A percentile compares a stretch with the other conserved stretches of the same genome.
phyloP scores from a whole-genome alignment of 177 flowering plant genomes.

The Vitis hybrid region DNA sequence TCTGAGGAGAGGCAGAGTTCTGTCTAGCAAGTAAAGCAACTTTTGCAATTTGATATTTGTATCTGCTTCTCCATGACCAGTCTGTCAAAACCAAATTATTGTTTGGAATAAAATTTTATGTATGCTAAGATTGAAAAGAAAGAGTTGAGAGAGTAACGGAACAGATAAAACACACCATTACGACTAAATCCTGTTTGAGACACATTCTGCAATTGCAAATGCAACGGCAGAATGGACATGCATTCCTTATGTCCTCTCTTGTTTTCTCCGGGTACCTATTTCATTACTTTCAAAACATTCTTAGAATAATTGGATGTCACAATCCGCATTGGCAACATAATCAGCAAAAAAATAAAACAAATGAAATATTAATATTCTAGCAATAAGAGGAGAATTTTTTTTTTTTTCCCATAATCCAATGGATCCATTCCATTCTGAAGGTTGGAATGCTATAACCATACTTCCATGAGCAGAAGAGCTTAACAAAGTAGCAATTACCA shows the following conservation, averaged over 20 bases:
- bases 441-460: background rate
- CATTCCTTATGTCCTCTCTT: constrained; percentile 45
- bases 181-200: constrained; percentile 38
- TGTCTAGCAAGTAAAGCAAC: constrained; percentile 53
- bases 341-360: background rate
- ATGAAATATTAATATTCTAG: background rate
- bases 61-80: constrained; percentile 33
- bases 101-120: constrained; percentile 5
- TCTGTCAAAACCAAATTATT: constrained; percentile 32
- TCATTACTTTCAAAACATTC: constrained; percentile 13
- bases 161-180: constrained; percentile 29
- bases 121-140: background rate
- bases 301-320: constrained; percentile 5
- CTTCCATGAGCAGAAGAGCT: constrained; percentile 2
- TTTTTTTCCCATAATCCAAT: background rate
- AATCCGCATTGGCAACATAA: background rate
- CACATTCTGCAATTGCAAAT: constrained; percentile 82
- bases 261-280: constrained; percentile 71
- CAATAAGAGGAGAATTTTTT: background rate
- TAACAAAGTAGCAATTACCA: constrained; percentile 52
- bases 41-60: constrained; percentile 42
- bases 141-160: background rate
- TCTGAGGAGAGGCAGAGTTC: constrained; percentile 62
- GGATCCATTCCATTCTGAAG: background rate
- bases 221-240: constrained; percentile 70